Conservation (phyloP, 2,329 filamentous ascomycete genomes). For the Thielaviopsis cerberus region DNA sequence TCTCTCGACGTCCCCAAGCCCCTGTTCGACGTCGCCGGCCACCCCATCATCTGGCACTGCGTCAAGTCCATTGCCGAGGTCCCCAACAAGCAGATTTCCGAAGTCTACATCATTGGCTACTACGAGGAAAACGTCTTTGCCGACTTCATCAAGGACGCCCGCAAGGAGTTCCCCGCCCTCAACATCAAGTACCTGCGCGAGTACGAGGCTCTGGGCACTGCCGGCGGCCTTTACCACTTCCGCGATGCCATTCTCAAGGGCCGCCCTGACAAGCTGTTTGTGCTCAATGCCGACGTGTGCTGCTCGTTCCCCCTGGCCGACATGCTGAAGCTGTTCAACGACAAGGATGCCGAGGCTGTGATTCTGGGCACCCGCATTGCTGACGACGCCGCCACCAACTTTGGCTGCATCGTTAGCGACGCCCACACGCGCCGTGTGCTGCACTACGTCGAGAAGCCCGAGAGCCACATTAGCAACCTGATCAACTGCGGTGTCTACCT, state of each 20-base stretch:
- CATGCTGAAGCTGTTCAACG: constrained; percentile 86
- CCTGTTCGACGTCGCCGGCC: constrained; percentile 92
- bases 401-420: constrained; percentile 94
- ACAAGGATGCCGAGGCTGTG: constrained; percentile 89
- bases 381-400: constrained; percentile 84
- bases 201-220: constrained; percentile 89
- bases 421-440: constrained; percentile 84
- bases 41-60: constrained; percentile 97
- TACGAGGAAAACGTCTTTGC: constrained; percentile 95
- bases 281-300: constrained; percentile 95
- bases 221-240: constrained; percentile 96
- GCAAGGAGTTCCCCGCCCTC: constrained; percentile 68
- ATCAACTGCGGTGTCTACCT: constrained; percentile 99
- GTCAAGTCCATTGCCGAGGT: constrained; percentile 81
- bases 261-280: constrained; percentile 83
- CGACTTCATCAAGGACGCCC: constrained; percentile 89
- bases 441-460: constrained; percentile 98
- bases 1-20: constrained; percentile 96
- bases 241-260: constrained; percentile 96
- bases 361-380: constrained; percentile 84
- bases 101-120: constrained; percentile 96
- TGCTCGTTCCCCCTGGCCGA: constrained; percentile 91
- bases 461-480: constrained; percentile 90
- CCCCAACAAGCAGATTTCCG: constrained; percentile 59
- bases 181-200: constrained; percentile 90